Percentiles rank a stretch among this genome's conserved stretches.
phyloP scores from a whole-genome alignment of 768 basidiomycete genomes.

The Psilocybe sp. region DNA sequence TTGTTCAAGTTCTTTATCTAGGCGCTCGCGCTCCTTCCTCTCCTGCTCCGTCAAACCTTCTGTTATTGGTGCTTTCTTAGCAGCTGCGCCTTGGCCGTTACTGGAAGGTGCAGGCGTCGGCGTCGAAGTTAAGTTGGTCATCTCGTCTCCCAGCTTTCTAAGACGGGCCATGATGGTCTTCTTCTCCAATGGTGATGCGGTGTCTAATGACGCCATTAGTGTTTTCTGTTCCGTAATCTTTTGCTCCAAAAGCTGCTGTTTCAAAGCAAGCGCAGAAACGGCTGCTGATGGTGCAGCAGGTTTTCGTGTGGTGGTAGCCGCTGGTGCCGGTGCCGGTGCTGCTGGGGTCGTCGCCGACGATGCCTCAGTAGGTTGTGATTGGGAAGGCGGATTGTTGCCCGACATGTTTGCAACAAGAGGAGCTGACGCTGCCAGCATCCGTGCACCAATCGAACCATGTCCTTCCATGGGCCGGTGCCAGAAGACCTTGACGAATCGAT shows the following conservation, averaged over 20 bases:
- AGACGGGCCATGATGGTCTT: conserved; percentile 74
- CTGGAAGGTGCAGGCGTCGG: conserved; percentile 25
- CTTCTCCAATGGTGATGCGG: conserved; percentile 69
- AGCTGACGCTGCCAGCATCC: conserved; percentile 81
- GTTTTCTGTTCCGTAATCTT: conserved; percentile 89
- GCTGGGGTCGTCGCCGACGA: conserved; percentile 13
- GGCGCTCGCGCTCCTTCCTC: conserved; percentile 55
- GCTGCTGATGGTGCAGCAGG: conserved; percentile 11
- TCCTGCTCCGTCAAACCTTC: conserved; percentile 40
- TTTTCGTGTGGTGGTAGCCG: conserved; percentile 4
- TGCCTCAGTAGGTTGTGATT: conserved; percentile 12
- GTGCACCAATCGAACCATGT: conserved; percentile 74
- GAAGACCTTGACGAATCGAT: conserved; percentile 92
- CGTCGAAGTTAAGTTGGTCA: conserved; percentile 44
- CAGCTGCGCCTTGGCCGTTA: conserved; percentile 13
- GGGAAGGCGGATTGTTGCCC: conserved; percentile 28
- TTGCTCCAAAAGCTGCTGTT: conserved; percentile 74
- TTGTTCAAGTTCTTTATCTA: conserved; percentile 85
- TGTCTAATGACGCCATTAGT: conserved; percentile 67
- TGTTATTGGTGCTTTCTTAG: conserved; percentile 8
- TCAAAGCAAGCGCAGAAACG: conserved; percentile 57
- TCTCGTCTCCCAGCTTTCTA: conserved; percentile 76
- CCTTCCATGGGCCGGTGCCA: conserved; percentile 95
- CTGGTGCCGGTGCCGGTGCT: conserved; percentile 8
- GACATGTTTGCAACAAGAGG: conserved; percentile 66